A percentile compares a stretch with the other conserved stretches of the same genome.
Evolutionary conservation across 345 rosid genomes (phyloP).

Genomic region (Euphorbia peplus): DNA sequence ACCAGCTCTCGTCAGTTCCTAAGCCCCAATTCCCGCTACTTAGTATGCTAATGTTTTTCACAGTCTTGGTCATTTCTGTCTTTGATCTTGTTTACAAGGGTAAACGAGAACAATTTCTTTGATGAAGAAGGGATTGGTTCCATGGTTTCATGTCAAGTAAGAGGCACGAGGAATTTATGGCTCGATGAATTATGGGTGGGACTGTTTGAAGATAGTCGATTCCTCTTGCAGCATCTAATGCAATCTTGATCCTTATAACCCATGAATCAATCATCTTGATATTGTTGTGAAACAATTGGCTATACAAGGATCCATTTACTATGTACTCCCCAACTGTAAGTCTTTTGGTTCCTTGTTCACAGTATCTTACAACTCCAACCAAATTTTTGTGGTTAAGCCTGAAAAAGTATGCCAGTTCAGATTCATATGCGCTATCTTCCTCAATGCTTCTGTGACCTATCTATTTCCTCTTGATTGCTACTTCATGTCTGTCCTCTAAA

Average conservation of each 20-base stretch:
- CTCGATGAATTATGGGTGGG: slow-evolving; percentile 79
- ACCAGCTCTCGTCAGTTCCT: slow-evolving; percentile 12
- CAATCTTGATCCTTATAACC: slow-evolving; percentile 76
- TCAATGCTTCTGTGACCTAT: slow-evolving; percentile 63
- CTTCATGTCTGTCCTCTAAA: slow-evolving; percentile 66
- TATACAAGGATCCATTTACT: slow-evolving; percentile 70
- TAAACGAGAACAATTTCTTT: neutral
- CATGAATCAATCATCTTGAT: slow-evolving; percentile 72
- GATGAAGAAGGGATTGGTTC: slow-evolving; percentile 2
- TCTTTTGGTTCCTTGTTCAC: slow-evolving; percentile 69
- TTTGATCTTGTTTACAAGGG: slow-evolving; percentile 12
- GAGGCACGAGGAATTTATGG: slow-evolving; percentile 74
- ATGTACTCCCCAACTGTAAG: slow-evolving; percentile 76
- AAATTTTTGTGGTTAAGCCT: slow-evolving; percentile 84
- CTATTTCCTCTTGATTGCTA: slow-evolving; percentile 77
- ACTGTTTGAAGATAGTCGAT: slow-evolving; percentile 85
- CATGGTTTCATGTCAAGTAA: slow-evolving; percentile 48
- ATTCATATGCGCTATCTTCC: slow-evolving; percentile 75
- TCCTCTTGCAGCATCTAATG: slow-evolving; percentile 78
- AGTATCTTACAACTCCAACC: slow-evolving; percentile 78
- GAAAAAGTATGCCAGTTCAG: slow-evolving; percentile 69
- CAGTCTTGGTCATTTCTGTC: slow-evolving; percentile 7
- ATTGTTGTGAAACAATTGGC: slow-evolving; percentile 64
- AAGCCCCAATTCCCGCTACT: slow-evolving; percentile 6
- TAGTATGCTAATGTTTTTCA: slow-evolving; percentile 16